Conservation (phyloP, 2,329 filamentous ascomycete genomes). For the Trichoderma harzianum region DNA sequence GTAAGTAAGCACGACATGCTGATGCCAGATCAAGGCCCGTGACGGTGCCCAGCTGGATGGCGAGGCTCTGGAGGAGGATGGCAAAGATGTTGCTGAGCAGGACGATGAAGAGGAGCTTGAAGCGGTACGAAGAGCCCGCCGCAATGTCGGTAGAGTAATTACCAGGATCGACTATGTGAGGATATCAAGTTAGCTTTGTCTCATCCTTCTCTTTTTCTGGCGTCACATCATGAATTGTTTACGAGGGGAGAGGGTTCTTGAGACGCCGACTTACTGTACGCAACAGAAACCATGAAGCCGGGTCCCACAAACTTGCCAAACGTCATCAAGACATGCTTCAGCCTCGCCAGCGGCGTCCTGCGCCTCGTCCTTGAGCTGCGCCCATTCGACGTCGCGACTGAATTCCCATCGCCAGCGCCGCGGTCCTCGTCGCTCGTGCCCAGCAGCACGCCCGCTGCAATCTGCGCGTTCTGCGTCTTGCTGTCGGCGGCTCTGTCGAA, state of each 20-base stretch:
- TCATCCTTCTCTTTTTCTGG: not conserved
- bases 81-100: constrained; percentile 68
- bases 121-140: constrained; percentile 63
- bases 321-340: constrained; percentile 22
- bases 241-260: not conserved
- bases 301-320: constrained; percentile 56
- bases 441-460: not conserved
- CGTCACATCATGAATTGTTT: not conserved
- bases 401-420: not conserved
- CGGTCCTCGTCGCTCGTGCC: not conserved
- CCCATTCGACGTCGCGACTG: not conserved
- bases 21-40: constrained; percentile 65
- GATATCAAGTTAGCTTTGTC: not conserved
- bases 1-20: constrained; percentile 62
- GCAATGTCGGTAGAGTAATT: constrained; percentile 71
- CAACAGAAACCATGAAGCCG: constrained; percentile 62
- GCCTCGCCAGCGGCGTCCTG: constrained; percentile 18
- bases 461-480: not conserved
- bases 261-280: constrained; percentile 47
- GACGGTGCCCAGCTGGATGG: constrained; percentile 67
- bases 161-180: constrained; percentile 50
- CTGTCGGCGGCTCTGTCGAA: not conserved
- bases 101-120: constrained; percentile 64
- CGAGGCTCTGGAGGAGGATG: constrained; percentile 65
- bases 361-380: not conserved